Percentiles rank a stretch among this genome's conserved stretches.
Conservation (phyloP, 2,329 filamentous ascomycete genomes). For the Diaporthe sp. region DNA sequence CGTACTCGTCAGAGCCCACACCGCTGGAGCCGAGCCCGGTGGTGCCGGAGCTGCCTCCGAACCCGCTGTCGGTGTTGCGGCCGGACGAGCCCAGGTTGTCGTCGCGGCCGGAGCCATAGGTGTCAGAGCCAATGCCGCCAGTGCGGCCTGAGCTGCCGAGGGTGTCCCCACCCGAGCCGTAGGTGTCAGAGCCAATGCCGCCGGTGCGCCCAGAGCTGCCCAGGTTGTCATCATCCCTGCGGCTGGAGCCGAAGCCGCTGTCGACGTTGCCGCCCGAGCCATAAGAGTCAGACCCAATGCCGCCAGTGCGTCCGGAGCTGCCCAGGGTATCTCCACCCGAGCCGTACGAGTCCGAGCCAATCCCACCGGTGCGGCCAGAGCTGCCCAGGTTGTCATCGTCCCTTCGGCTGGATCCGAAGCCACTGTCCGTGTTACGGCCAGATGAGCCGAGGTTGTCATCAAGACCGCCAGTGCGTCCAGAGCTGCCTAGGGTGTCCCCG, state of each 20-base stretch:
- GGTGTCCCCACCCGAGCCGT: slow-evolving; percentile 30
- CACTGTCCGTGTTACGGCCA: slow-evolving; percentile 34
- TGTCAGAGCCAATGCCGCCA: slow-evolving; percentile 21
- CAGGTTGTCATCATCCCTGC: slow-evolving; percentile 42
- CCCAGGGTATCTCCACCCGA: slow-evolving; percentile 30
- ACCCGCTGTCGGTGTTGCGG: slow-evolving; percentile 24
- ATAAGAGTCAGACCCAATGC: slow-evolving; percentile 35
- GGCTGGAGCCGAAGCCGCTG: slow-evolving; percentile 43
- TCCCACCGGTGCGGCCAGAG: slow-evolving; percentile 21
- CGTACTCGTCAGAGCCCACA: slow-evolving; percentile 37
- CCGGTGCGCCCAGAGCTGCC: slow-evolving; percentile 27
- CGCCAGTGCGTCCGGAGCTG: not conserved
- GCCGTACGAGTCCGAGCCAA: slow-evolving; percentile 33
- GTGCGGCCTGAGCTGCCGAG: slow-evolving; percentile 40
- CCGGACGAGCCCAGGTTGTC: slow-evolving; percentile 42
- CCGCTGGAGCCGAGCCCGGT: slow-evolving; percentile 9
- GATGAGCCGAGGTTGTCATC: slow-evolving; percentile 37
- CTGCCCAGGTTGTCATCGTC: slow-evolving; percentile 42
- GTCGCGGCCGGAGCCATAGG: slow-evolving; percentile 8
- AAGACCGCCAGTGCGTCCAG: slow-evolving; percentile 22
- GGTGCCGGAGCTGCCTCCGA: slow-evolving; percentile 33
- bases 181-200: slow-evolving; percentile 28
- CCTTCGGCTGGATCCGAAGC: slow-evolving; percentile 42
- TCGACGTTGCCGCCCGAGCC: slow-evolving; percentile 30
- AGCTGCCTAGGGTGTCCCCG: slow-evolving; percentile 33